Evolutionary conservation across 306 rosid species (phyloP), one percentile per base, ranked within the genome.

Genomic region (Vigna angularis): DNA sequence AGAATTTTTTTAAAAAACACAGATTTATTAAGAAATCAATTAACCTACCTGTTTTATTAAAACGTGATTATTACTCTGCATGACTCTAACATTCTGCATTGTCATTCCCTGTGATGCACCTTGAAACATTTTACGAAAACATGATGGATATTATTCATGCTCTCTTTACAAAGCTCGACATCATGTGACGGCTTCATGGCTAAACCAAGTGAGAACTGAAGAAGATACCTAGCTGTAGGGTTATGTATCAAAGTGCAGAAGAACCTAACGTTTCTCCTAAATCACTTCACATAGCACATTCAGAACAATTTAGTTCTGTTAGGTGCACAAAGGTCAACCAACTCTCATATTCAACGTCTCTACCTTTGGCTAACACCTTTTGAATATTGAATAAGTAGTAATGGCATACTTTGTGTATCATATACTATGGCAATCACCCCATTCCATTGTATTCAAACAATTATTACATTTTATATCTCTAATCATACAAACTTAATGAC

Each of bases 191-290:
- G 1, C 22, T 20, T 20, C 22, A 20, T 20, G 22, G 22, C 28
- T 1, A 10, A 44, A 34, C 12, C 85, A 17, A 62, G 82, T 86
- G 86, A 83, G 87, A 88, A 83, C 75, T 69, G 81, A 28, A 57
- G 22, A 76, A 75, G 68, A 78, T 82, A 81, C 87, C 78, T 66
- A 79, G 24, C 1, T 20, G 22, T 20, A 20, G 22, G 22, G 22
- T 20, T 20, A 20, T 15, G 55, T 52, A 51, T 59, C 73, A 32
- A 50, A 61, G 89, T 90, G 94, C 83, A 34, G 8, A 50, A 81
- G 75, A 69, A 72, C 91, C 94, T 63, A 88, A 86, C 90, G 84
- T 32, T 50, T 58, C 50, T 24, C 67, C 20, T 49, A 5, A 4
- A 18, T 5, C 45, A 51, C 17, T 12, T 30, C 59, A 7, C 3